A percentile compares a stretch with the other conserved stretches of the same genome.
phyloP scores from a whole-genome alignment of 352 stramenopile genomes.

The Phytophthora uliginosa region DNA sequence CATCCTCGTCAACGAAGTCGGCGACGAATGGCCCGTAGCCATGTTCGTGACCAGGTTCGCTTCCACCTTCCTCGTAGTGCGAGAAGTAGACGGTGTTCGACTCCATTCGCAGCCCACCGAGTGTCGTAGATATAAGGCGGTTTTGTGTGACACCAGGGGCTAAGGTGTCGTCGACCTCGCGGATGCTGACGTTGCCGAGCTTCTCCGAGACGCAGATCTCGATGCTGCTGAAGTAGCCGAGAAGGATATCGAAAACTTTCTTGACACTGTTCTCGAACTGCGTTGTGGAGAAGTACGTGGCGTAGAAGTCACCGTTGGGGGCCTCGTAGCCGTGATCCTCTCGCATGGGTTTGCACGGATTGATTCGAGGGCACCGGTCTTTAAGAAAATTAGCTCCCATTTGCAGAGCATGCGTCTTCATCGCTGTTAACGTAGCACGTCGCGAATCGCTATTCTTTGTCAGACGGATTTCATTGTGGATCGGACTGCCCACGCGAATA shows the following conservation, averaged over 20 bases:
- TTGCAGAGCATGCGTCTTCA: constrained; percentile 29
- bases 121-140: constrained; percentile 42
- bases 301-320: constrained; percentile 35
- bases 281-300: constrained; percentile 30
- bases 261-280: constrained; percentile 46
- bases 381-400: constrained; percentile 34
- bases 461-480: constrained; percentile 37
- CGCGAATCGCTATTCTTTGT: constrained; percentile 8
- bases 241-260: constrained; percentile 54
- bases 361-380: constrained; percentile 24
- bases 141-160: constrained; percentile 40
- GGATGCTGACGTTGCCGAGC: constrained; percentile 54
- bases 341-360: constrained; percentile 37
- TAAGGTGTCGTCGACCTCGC: constrained; percentile 52
- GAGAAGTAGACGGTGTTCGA: constrained; percentile 51
- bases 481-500: constrained; percentile 39
- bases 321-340: constrained; percentile 39
- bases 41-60: constrained; percentile 15
- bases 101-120: constrained; percentile 41
- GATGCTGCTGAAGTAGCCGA: constrained; percentile 45
- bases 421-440: constrained; percentile 9
- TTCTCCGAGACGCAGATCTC: constrained; percentile 62
- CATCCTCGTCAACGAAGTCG: constrained; percentile 53
- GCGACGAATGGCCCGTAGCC: constrained; percentile 44
- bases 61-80: constrained; percentile 35